Base-by-base conservation (phyloP, 129 eudicot genomes). In the Flaveria bidentis region DNA sequence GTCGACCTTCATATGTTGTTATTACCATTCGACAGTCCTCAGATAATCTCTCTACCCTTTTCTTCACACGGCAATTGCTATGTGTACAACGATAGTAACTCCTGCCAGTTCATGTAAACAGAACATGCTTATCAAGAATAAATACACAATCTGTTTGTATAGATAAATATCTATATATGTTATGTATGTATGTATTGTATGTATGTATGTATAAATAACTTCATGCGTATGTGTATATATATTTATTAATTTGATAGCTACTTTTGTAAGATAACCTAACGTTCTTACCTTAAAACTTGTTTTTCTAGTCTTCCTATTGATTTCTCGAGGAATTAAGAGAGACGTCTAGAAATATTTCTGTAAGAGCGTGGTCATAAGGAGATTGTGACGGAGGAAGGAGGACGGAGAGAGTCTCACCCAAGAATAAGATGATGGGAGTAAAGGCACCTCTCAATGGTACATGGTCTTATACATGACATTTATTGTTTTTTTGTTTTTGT, bases 1-100 rank as follows among this genome's bases (percentile, higher is more conserved):
- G 96, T 66, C 96, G 86, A 30, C 96, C 96, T 86, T 90, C 96
- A 22, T 90, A 90, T 6, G 96, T 90, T 41, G 96, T 90, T 67
- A 90, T 90, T 12, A 90, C 96, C 96, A 90, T 90, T 64, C 96
- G 47, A 79, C 92, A 85, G 68, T 90, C 96, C 39, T 90, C 96
- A 1, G 96, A 87, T 41, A 90, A 81, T 67, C 96, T 30, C 76
- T 90, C 96, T 36, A 90, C 96, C 73, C 96, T 82, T 64, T 90
- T 90, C 92, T 90, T 90, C 80, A 90, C 96, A 26, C 96, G 85
- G 47, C 96, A 90, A 65, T 84, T 90, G 61, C 79, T 84, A 23
- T 90, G 87, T 13, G 96, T 90, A 77, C 96, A 90, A 16, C 92
- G 77, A 68, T 90, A 90, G 78, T 90, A 90, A 69, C 96, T 90